Evolutionary conservation across 805 yeast species (phyloP).

Genomic region (Wickerhamiella allomyrinae): DNA sequence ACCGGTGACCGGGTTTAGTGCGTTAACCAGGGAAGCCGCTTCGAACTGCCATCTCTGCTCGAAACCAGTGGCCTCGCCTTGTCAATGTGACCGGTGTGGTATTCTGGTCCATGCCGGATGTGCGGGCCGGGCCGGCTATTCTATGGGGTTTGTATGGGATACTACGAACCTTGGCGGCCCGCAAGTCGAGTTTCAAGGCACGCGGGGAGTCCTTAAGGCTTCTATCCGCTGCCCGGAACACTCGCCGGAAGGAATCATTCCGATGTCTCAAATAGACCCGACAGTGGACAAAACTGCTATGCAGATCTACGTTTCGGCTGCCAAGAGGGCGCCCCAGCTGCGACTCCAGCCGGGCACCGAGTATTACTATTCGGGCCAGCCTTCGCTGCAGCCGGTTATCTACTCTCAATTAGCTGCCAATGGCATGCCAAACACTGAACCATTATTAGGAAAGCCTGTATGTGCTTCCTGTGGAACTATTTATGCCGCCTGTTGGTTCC

Average conservation of each 20-base stretch:
- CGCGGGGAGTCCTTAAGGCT: slow-evolving; percentile 19
- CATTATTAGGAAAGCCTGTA: neutral
- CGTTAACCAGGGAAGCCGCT: slow-evolving; percentile 9
- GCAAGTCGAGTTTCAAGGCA: slow-evolving; percentile 17
- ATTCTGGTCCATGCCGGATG: slow-evolving; percentile 38
- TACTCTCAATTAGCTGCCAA: too few relatives aligned
- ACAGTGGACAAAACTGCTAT: slow-evolving; percentile 17
- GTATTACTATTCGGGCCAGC: slow-evolving; percentile 1
- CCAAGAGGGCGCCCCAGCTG: slow-evolving; percentile 14
- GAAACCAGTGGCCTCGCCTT: slow-evolving; percentile 5
- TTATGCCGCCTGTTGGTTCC: neutral
- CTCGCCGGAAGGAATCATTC: slow-evolving; percentile 10
- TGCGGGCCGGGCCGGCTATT: slow-evolving; percentile 27
- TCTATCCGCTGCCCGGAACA: slow-evolving; percentile 23
- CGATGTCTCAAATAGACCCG: slow-evolving; percentile 19
- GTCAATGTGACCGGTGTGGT: slow-evolving; percentile 11
- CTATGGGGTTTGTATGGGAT: slow-evolving; percentile 8
- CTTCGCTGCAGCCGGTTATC: neutral
- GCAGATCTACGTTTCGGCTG: slow-evolving; percentile 17
- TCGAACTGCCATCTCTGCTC: slow-evolving; percentile 11
- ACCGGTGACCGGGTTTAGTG: slow-evolving; percentile 4
- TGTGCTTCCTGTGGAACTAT: neutral
- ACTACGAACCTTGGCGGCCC: neutral
- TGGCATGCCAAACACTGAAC: too few relatives aligned
- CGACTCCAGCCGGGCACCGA: slow-evolving; percentile 3